Conservation (phyloP, 2,329 filamentous ascomycete genomes). For the Xylaria sp. region DNA sequence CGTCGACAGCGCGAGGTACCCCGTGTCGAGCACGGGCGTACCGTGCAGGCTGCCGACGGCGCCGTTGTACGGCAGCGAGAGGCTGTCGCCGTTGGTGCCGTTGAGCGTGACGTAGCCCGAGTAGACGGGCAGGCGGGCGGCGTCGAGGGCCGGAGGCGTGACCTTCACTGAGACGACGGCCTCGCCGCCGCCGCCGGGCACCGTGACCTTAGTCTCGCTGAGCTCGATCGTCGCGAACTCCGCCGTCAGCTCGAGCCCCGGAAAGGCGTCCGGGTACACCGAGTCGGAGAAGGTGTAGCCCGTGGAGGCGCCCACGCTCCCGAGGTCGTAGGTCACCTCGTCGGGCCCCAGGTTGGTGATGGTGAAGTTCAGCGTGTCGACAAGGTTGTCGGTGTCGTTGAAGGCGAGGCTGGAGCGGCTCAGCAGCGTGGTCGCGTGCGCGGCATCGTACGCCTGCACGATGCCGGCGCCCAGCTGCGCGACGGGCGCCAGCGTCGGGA, state of each 20-base stretch:
- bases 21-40: slow-evolving; percentile 40
- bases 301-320: slow-evolving; percentile 53
- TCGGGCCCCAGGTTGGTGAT: slow-evolving; percentile 57
- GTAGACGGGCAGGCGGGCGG: slow-evolving; percentile 49
- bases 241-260: slow-evolving; percentile 45
- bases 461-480: slow-evolving; percentile 64
- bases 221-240: slow-evolving; percentile 48
- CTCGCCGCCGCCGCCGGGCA: slow-evolving; percentile 31
- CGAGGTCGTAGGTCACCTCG: slow-evolving; percentile 54
- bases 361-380: slow-evolving; percentile 52
- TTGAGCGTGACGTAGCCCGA: slow-evolving; percentile 52
- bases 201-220: slow-evolving; percentile 37
- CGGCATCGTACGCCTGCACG: slow-evolving; percentile 62
- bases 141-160: slow-evolving; percentile 44
- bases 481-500: slow-evolving; percentile 53
- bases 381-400: slow-evolving; percentile 65
- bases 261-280: slow-evolving; percentile 46
- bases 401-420: slow-evolving; percentile 62
- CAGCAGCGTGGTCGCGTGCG: slow-evolving; percentile 55
- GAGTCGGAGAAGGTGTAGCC: slow-evolving; percentile 53
- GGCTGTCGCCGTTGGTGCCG: slow-evolving; percentile 43
- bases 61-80: slow-evolving; percentile 40
- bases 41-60: slow-evolving; percentile 43
- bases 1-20: slow-evolving; percentile 40
- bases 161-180: slow-evolving; percentile 49